Conservation (phyloP, 1,139 yeast species). For the Tardiomyces blankii region DNA sequence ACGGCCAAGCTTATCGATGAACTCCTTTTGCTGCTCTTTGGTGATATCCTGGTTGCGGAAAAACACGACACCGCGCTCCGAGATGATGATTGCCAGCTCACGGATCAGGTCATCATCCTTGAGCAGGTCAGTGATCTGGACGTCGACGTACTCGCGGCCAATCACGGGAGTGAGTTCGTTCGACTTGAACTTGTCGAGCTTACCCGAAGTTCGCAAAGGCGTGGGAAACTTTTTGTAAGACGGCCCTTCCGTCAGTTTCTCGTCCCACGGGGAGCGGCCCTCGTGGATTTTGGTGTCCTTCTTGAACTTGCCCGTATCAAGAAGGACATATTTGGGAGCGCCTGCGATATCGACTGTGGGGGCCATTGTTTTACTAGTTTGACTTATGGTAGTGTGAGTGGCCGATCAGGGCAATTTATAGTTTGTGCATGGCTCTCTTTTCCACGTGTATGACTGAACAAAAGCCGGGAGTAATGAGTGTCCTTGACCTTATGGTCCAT, state of each 20-base stretch:
- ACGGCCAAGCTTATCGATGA: slow-evolving; percentile 48
- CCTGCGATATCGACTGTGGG: background rate
- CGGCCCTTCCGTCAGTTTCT: slow-evolving; percentile 12
- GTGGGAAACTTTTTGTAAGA: slow-evolving; percentile 8
- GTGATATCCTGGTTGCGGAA: slow-evolving; percentile 57
- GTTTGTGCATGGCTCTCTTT: background rate
- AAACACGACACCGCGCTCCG: slow-evolving; percentile 56
- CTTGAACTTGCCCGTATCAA: slow-evolving; percentile 5
- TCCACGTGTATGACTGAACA: no score
- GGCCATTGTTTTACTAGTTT: background rate
- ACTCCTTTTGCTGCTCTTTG: slow-evolving; percentile 38
- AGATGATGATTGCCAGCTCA: slow-evolving; percentile 52
- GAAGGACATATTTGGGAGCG: slow-evolving; percentile 4
- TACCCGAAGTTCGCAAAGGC: slow-evolving; percentile 9
- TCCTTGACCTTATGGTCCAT: no score
- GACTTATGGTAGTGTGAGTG: background rate
- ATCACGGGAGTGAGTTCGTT: slow-evolving; percentile 21
- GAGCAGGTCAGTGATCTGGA: slow-evolving; percentile 34
- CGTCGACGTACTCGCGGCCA: slow-evolving; percentile 21
- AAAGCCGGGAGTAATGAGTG: no score
- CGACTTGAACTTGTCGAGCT: slow-evolving; percentile 16
- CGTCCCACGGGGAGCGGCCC: slow-evolving; percentile 20
- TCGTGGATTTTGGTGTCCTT: background rate
- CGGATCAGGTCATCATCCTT: slow-evolving; percentile 35
- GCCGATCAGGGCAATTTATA: background rate